phyloP scores from a whole-genome alignment of 306 rosid species.

The Cucurbita argyrosperma region DNA sequence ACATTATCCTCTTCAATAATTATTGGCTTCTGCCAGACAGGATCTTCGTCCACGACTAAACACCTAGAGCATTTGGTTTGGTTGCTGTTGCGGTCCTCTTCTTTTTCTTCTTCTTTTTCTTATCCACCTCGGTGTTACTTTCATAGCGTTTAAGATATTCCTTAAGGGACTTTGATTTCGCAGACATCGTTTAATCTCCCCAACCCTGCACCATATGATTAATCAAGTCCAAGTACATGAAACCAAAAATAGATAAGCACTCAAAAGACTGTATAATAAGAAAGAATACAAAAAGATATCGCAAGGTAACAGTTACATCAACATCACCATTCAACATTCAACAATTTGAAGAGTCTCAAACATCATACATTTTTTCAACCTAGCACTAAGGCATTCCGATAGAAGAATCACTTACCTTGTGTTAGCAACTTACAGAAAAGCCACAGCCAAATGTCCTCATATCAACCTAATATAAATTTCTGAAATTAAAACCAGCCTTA shows the following conservation, averaged over 20 bases:
- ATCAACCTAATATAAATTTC: too few species aligned
- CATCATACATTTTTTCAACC: not conserved
- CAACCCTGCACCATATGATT: not conserved
- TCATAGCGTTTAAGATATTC: conserved; percentile 68
- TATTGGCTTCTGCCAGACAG: conserved; percentile 76
- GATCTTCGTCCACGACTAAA: conserved; percentile 75
- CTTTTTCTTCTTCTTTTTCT: conserved; percentile 28
- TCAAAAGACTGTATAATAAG: not conserved
- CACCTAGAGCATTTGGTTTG: conserved; percentile 33
- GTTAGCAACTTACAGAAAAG: too few species aligned
- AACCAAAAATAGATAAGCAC: not conserved
- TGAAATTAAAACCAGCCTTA: too few species aligned
- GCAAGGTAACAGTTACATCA: not conserved
- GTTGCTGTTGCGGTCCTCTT: conserved; percentile 21
- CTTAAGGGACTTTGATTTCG: conserved; percentile 36
- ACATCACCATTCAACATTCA: not conserved
- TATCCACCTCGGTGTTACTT: conserved; percentile 34
- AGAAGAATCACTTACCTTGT: not conserved
- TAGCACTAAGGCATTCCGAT: not conserved
- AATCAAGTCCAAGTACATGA: not conserved
- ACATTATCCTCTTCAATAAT: conserved; percentile 43
- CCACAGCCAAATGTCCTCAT: too few species aligned
- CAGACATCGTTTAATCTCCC: conserved; percentile 18
- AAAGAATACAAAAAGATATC: not conserved
- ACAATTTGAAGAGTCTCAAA: not conserved